These are phyloP conservation scores for Monilinia aucupariae DNA, from an alignment of 2,329 filamentous ascomycete species.

Conservation along the genomic window DNA sequence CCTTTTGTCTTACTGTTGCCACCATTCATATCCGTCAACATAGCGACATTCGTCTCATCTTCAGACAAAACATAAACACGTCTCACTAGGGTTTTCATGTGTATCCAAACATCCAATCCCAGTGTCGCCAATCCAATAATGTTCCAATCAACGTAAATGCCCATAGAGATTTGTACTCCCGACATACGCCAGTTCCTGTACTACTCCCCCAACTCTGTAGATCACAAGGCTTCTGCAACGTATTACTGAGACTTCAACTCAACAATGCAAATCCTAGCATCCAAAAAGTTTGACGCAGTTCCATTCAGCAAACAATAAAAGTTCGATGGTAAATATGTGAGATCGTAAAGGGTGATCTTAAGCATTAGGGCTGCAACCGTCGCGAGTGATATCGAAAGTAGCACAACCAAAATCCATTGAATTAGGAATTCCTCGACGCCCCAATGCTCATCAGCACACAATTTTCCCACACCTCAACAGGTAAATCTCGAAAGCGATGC, in stretches of 20 bases:
- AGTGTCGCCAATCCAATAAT: slow-evolving; percentile 27
- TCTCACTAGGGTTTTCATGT: slow-evolving; percentile 20
- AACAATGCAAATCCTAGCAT: slow-evolving; percentile 29
- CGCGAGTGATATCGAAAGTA: slow-evolving; percentile 27
- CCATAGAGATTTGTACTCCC: slow-evolving; percentile 33
- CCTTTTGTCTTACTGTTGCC: slow-evolving; percentile 18
- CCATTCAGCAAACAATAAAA: slow-evolving; percentile 32
- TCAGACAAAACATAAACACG: slow-evolving; percentile 29
- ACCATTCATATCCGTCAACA: slow-evolving; percentile 22
- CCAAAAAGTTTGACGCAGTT: slow-evolving; percentile 26
- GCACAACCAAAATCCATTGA: slow-evolving; percentile 33
- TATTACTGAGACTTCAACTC: slow-evolving; percentile 29
- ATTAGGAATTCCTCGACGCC: slow-evolving; percentile 25
- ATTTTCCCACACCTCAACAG: neutral
- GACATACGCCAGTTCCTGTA: slow-evolving; percentile 28
- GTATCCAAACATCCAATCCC: slow-evolving; percentile 27
- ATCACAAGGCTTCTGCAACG: slow-evolving; percentile 28
- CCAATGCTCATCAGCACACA: slow-evolving; percentile 13
- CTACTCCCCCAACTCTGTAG: slow-evolving; percentile 24
- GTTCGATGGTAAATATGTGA: slow-evolving; percentile 31
- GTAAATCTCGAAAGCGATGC: neutral
- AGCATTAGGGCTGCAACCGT: slow-evolving; percentile 25
- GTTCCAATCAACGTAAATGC: slow-evolving; percentile 30
- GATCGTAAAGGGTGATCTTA: slow-evolving; percentile 33
- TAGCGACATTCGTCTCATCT: slow-evolving; percentile 27